phyloP scores from a whole-genome alignment of 371 early-diverging fungal species.

The Batkoa obscura region DNA sequence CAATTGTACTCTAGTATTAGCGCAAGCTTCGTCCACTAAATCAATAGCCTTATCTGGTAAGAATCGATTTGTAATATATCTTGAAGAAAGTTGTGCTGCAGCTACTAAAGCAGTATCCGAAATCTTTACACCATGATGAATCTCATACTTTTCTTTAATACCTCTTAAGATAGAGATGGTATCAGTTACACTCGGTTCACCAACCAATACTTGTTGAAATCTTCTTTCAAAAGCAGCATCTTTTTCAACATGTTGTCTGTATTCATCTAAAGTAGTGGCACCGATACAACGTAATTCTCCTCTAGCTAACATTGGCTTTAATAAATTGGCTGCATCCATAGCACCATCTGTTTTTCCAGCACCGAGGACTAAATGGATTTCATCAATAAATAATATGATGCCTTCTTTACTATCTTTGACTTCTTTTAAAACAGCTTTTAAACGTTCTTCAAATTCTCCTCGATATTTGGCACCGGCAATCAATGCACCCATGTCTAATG shows the following conservation, averaged over 20 bases:
- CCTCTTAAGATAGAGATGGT: slow-evolving; percentile 74
- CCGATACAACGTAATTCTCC: slow-evolving; percentile 75
- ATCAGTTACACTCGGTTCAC: slow-evolving; percentile 61
- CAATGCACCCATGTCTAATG: slow-evolving; percentile 92
- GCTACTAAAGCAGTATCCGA: slow-evolving; percentile 57
- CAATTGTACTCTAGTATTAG: slow-evolving; percentile 81
- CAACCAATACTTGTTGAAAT: slow-evolving; percentile 66
- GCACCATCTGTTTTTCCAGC: slow-evolving; percentile 82
- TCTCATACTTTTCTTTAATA: slow-evolving; percentile 65
- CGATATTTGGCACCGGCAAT: slow-evolving; percentile 83
- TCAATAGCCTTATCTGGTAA: slow-evolving; percentile 76
- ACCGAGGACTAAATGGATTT: slow-evolving; percentile 90
- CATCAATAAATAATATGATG: slow-evolving; percentile 97
- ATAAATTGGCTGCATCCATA: slow-evolving; percentile 86
- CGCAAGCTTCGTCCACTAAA: slow-evolving; percentile 86
- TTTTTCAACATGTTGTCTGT: slow-evolving; percentile 56
- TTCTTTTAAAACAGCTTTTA: slow-evolving; percentile 93
- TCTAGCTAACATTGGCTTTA: slow-evolving; percentile 75
- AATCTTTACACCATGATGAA: slow-evolving; percentile 72
- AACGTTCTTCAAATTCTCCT: slow-evolving; percentile 98
- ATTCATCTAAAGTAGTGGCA: slow-evolving; percentile 79
- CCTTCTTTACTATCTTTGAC: slow-evolving; percentile 75
- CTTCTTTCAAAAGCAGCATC: slow-evolving; percentile 82
- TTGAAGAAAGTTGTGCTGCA: slow-evolving; percentile 55
- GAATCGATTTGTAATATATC: slow-evolving; percentile 62